These are phyloP conservation scores for Fragilaria crotonensis DNA, from an alignment of 108 stramenopile genomes.

Conservation along the genomic window DNA sequence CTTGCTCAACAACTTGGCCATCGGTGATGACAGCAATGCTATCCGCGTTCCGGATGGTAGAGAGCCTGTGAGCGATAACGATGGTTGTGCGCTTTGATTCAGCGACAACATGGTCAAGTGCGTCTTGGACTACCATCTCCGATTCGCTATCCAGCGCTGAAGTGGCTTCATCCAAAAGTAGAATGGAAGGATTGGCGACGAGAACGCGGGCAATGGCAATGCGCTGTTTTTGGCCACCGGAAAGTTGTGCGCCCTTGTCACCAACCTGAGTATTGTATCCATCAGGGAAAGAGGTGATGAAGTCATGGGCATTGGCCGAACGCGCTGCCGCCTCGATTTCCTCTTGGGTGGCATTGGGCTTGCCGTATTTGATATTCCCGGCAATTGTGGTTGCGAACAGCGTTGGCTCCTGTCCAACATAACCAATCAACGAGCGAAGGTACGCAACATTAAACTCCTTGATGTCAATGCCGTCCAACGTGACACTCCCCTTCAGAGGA, in stretches of 20 bases:
- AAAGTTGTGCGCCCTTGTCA: constrained; percentile 76
- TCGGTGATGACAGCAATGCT: constrained; percentile 82
- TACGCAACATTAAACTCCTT: constrained; percentile 70
- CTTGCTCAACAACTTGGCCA: constrained; percentile 82
- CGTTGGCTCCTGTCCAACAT: constrained; percentile 91
- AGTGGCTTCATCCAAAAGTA: constrained; percentile 89
- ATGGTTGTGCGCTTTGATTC: constrained; percentile 77
- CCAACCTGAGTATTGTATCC: constrained; percentile 86
- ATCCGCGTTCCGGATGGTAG: constrained; percentile 89
- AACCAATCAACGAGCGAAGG: constrained; percentile 76
- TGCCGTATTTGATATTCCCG: constrained; percentile 88
- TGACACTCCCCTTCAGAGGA: constrained; percentile 53
- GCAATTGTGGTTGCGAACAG: constrained; percentile 86
- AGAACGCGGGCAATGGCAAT: constrained; percentile 89
- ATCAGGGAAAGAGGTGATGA: constrained; percentile 62
- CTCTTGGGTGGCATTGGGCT: constrained; percentile 44
- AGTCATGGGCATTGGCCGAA: constrained; percentile 86
- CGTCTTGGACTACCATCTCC: constrained; percentile 83
- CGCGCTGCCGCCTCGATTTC: constrained; percentile 81
- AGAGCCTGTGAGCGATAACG: constrained; percentile 93
- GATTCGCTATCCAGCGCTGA: constrained; percentile 67
- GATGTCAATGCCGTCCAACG: constrained; percentile 84
- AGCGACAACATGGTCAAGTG: constrained; percentile 71
- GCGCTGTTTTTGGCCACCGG: constrained; percentile 94
- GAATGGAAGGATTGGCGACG: constrained; percentile 60